Percentiles rank a stretch among this genome's conserved stretches.
These are phyloP conservation scores for Wallacemonas sp. DNA, from an alignment of 208 protist species.

Conservation along the genomic window DNA sequence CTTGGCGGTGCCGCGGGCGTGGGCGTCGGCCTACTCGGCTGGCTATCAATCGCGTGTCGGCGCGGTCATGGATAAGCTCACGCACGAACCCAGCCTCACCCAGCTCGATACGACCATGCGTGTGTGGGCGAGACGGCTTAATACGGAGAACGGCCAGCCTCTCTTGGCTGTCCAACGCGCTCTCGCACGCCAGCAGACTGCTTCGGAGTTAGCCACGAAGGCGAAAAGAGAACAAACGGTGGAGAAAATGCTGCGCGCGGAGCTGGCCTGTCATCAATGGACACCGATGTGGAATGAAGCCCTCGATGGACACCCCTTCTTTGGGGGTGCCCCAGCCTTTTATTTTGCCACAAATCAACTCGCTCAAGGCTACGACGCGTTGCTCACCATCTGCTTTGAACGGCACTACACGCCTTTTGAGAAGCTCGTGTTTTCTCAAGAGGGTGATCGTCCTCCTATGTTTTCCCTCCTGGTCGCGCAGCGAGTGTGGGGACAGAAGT, in stretches of 20 bases:
- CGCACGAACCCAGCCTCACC: neutral
- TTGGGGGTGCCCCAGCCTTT: conserved; percentile 22
- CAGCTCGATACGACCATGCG: neutral
- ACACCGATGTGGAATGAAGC: conserved; percentile 16
- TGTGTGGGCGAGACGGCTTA: neutral
- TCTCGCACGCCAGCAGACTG: neutral
- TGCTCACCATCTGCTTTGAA: conserved; percentile 7
- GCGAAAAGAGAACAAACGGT: neutral
- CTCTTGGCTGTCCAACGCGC: neutral
- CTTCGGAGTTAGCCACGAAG: neutral
- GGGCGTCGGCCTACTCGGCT: neutral
- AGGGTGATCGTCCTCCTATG: neutral
- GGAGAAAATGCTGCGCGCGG: neutral
- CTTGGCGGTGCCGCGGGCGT: conserved; percentile 1
- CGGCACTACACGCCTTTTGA: conserved; percentile 6
- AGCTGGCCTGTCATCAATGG: neutral
- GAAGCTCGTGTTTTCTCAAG: neutral
- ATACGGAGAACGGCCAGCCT: neutral
- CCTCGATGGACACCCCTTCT: conserved; percentile 35
- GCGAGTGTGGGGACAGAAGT: neutral
- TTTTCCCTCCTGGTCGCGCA: neutral
- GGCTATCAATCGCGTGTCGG: neutral
- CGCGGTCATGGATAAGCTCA: neutral
- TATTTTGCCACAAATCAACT: neutral
- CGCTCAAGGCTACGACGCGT: neutral